Evolutionary conservation across 2,329 filamentous ascomycete species (phyloP).

Genomic region (Pseudocercospora cruenta): DNA sequence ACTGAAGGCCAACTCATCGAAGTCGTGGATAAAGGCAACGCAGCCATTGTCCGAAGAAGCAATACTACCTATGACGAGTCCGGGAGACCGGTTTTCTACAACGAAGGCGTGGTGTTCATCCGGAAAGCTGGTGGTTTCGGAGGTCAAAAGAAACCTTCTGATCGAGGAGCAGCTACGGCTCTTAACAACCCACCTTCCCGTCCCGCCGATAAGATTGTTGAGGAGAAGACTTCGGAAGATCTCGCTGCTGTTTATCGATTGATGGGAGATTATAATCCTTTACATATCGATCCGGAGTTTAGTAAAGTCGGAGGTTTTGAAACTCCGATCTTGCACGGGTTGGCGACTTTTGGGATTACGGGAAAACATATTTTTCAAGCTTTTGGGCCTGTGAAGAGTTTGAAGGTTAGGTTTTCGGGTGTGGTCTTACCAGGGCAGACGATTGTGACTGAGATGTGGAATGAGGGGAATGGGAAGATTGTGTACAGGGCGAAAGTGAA

Average conservation of each 20-base stretch:
- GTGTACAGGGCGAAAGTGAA: conserved; percentile 86
- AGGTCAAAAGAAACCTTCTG: conserved; percentile 73
- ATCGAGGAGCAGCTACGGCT: conserved; percentile 79
- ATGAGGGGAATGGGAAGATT: conserved; percentile 70
- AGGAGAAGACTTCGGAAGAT: conserved; percentile 83
- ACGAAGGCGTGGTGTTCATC: conserved; percentile 90
- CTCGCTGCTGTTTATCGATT: conserved; percentile 92
- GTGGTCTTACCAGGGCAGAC: conserved; percentile 85
- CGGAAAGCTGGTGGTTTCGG: conserved; percentile 88
- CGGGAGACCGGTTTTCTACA: conserved; percentile 92
- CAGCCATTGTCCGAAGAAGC: conserved; percentile 78
- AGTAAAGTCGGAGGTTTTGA: conserved; percentile 95
- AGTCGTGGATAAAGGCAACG: conserved; percentile 92
- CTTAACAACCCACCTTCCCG: conserved; percentile 79
- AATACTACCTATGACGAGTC: conserved; percentile 80
- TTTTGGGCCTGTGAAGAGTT: conserved; percentile 82
- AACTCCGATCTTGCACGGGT: conserved; percentile 87
- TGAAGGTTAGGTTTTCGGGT: conserved; percentile 89
- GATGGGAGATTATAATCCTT: conserved; percentile 91
- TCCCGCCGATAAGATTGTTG: conserved; percentile 77
- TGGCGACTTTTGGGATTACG: conserved; percentile 92
- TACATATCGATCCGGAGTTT: conserved; percentile 93
- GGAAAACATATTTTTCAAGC: conserved; percentile 86
- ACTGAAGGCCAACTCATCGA: conserved; percentile 82
- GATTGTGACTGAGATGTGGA: conserved; percentile 91